Evolutionary conservation across 139 green algal species (phyloP).

Genomic region (Closterium sp.): DNA sequence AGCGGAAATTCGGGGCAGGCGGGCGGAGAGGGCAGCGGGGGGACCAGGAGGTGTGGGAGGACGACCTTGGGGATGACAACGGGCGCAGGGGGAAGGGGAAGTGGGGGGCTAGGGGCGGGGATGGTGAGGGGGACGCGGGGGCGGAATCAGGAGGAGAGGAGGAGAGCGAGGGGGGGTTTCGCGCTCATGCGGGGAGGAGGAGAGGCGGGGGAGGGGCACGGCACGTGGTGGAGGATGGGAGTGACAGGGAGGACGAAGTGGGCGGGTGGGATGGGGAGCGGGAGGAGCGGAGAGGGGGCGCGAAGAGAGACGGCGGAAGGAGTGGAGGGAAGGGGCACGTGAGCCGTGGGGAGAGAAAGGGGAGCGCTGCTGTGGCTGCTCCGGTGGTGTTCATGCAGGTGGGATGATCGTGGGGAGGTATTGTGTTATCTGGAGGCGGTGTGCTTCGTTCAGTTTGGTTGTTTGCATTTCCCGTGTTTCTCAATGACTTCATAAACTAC

Average conservation of each 20-base stretch:
- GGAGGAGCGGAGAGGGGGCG: not conserved
- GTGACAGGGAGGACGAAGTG: not conserved
- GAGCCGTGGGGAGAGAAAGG: not conserved
- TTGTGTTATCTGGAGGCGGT: too few relatives aligned
- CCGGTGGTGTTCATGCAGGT: not conserved
- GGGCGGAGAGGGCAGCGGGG: not conserved
- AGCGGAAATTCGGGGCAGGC: not conserved
- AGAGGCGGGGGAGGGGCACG: not conserved
- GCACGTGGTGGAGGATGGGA: not conserved
- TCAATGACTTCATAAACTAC: too few relatives aligned
- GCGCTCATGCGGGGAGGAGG: not conserved
- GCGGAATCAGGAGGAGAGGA: not conserved
- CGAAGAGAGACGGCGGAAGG: not conserved
- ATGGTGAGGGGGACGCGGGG: not conserved
- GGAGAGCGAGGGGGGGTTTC: not conserved
- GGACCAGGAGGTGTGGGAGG: not conserved
- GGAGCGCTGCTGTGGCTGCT: not conserved
- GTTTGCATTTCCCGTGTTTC: too few relatives aligned
- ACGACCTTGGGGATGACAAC: not conserved
- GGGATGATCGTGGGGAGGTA: too few relatives aligned
- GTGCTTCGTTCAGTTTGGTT: too few relatives aligned
- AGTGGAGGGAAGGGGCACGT: not conserved
- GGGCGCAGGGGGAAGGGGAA: not conserved
- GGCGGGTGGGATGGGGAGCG: not conserved
- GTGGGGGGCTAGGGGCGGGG: not conserved